Evolutionary conservation across 306 rosid genomes (phyloP), one percentile per base, ranked within the genome.

Genomic region (Luffa aegyptiaca): DNA sequence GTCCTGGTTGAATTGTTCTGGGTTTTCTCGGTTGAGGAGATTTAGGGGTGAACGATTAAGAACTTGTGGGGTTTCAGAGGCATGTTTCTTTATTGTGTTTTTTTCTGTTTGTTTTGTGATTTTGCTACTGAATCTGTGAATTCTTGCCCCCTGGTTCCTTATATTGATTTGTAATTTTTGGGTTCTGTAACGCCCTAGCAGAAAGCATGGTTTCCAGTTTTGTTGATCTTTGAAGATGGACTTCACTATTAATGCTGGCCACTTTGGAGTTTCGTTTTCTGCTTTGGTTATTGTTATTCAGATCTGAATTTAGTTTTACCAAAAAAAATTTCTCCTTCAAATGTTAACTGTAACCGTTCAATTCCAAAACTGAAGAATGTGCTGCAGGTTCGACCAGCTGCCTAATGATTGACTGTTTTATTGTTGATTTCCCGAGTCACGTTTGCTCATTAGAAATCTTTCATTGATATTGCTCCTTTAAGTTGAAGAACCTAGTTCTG

Each of bases 231-330:
- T 46, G 53, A 26, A 48, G 20, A 13, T 48, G 12, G 41, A 51
- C 6, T 72, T 72, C 18, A 48, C 58, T 71, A 48, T 46, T 46
- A 71, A 71, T 46, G 57, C 20, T 45, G 77, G 2, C 77, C 77
- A 48, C 58, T 46, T 71, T 46, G 41, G 77, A 48, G 21, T 73
- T 31, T 10, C n/a, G 44, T 73, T 21, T 33, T 73, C 76, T 71
- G 36, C 41, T 49, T 21, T 72, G 58, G 56, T 49, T 49, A 49
- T 33, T 48, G 45, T 16, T 62, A 49, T 74, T 51, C 78, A 51
- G 78, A 74, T 74, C 78, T 74, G 78, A 74, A 14, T 51, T 74
- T 51, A 10, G 33, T 16, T 14, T 51, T 51, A 51, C 56, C 78
- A 39, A 26, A 26, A 26, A 26, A 26, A 26, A 39, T 37, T 18